Evolutionary conservation across 495 filamentous ascomycete genomes (phyloP).

Genomic region (Neurospora sp.): DNA sequence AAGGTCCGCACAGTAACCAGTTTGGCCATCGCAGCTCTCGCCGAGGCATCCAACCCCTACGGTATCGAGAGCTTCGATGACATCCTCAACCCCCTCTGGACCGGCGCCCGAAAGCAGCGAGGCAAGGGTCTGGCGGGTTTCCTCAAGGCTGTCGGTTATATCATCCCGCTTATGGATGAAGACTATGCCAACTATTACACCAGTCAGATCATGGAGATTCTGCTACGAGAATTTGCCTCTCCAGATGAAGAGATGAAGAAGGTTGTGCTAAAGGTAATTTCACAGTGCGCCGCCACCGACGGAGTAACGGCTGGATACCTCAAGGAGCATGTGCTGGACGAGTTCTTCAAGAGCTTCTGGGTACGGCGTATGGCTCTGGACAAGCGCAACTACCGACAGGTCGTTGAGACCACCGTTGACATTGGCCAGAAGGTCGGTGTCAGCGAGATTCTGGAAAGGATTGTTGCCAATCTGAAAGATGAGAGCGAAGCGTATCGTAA

Average conservation of each 20-base stretch:
- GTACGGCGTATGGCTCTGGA: constrained; percentile 93
- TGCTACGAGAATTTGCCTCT: constrained; percentile 89
- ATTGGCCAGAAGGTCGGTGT: constrained; percentile 94
- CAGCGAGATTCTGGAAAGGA: constrained; percentile 85
- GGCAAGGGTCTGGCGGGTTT: constrained; percentile 95
- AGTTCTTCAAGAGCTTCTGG: constrained; percentile 99
- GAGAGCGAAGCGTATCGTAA: constrained; percentile 97
- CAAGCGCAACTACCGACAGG: constrained; percentile 92
- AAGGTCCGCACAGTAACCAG: constrained; percentile 95
- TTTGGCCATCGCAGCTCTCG: constrained; percentile 89
- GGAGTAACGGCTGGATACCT: constrained; percentile 92
- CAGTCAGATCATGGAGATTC: constrained; percentile 96
- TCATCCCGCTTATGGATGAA: constrained; percentile 98
- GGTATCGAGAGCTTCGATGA: constrained; percentile 99
- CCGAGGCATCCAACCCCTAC: constrained; percentile 94
- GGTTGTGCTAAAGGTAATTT: constrained; percentile 92
- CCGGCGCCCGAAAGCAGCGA: constrained; percentile 86
- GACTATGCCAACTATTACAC: constrained; percentile 99
- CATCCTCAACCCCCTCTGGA: constrained; percentile 96
- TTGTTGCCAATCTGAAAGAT: constrained; percentile 93
- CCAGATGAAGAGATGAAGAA: constrained; percentile 99
- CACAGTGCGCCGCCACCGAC: constrained; percentile 89
- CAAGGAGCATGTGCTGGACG: constrained; percentile 85
- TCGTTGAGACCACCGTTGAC: constrained; percentile 96
- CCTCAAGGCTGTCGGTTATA: constrained; percentile 94